Conservation (phyloP, 2,329 filamentous ascomycete genomes). For the Sclerotinia trifoliorum region DNA sequence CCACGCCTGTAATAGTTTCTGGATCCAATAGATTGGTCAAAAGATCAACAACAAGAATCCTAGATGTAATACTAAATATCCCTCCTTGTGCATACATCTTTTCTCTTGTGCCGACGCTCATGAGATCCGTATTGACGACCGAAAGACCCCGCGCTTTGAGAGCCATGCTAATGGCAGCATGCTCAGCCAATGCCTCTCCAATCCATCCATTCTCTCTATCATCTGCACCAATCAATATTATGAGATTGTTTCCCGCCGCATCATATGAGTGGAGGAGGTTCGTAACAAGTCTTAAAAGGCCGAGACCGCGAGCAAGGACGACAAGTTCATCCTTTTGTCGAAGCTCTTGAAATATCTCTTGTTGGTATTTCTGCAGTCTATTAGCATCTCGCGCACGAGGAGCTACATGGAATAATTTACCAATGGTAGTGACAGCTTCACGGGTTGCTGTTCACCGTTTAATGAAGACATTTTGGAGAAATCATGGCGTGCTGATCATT, state of each 20-base stretch:
- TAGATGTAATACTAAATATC: slow-evolving; percentile 92
- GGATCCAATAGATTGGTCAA: slow-evolving; percentile 80
- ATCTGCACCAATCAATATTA: slow-evolving; percentile 84
- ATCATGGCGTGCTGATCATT: slow-evolving; percentile 29
- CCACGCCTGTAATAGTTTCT: slow-evolving; percentile 79
- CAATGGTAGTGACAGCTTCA: slow-evolving; percentile 78
- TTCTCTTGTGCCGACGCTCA: slow-evolving; percentile 81
- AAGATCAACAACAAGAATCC: slow-evolving; percentile 91
- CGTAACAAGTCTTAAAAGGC: slow-evolving; percentile 87
- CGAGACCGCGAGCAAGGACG: slow-evolving; percentile 85
- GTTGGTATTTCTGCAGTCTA: slow-evolving; percentile 72
- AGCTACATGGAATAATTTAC: slow-evolving; percentile 43
- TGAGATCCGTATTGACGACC: slow-evolving; percentile 91
- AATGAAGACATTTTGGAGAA: slow-evolving; percentile 38
- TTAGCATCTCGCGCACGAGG: slow-evolving; percentile 24
- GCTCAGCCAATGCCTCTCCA: slow-evolving; percentile 91
- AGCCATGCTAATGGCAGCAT: slow-evolving; percentile 84
- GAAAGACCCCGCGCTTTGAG: slow-evolving; percentile 81
- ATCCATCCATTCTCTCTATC: slow-evolving; percentile 97
- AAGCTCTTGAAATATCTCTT: slow-evolving; percentile 89
- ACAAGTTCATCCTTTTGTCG: slow-evolving; percentile 91
- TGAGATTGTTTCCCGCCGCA: slow-evolving; percentile 88
- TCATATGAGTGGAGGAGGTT: slow-evolving; percentile 97
- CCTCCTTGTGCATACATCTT: slow-evolving; percentile 89
- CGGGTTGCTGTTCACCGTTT: slow-evolving; percentile 58